Evolutionary conservation across 139 green algal genomes (phyloP).

Genomic region (Chlorella ohadii): DNA sequence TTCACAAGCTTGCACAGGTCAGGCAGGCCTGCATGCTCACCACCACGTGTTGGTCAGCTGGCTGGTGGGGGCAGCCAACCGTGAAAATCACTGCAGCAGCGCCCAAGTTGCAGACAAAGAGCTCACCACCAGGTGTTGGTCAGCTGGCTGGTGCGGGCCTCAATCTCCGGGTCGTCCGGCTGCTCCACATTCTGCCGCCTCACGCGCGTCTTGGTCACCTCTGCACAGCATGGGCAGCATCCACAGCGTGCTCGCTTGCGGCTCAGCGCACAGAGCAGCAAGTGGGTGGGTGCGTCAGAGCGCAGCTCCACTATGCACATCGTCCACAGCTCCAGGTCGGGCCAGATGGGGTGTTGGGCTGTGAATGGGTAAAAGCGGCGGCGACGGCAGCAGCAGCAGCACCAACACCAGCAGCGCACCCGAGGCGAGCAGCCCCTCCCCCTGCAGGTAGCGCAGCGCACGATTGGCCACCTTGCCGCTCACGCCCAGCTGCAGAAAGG

Average conservation of each 20-base stretch:
- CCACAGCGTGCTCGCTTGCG: too few species aligned
- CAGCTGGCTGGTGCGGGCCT: constrained; percentile 30
- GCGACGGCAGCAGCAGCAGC: too few species aligned
- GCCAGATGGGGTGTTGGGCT: too few species aligned
- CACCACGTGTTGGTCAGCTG: too few species aligned
- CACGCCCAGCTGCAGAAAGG: constrained; percentile 15
- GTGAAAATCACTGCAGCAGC: too few species aligned
- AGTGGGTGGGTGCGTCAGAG: too few species aligned
- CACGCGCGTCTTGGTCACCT: constrained; percentile 31
- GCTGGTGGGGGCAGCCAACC: too few species aligned
- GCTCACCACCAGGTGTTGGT: constrained; percentile 36
- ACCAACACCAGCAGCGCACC: not conserved
- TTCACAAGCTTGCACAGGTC: too few species aligned
- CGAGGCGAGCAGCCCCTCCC: constrained; percentile 37
- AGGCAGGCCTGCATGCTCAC: too few species aligned
- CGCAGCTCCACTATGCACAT: too few species aligned
- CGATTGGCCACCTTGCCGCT: constrained; percentile 29
- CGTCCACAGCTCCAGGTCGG: too few species aligned
- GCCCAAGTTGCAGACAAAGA: not conserved
- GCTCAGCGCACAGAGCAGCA: not conserved
- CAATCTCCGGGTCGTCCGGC: constrained; percentile 38
- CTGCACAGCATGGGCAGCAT: not conserved
- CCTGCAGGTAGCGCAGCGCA: constrained; percentile 47
- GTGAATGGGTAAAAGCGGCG: too few species aligned
- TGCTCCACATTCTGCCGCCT: constrained; percentile 31